Base-by-base conservation (phyloP, 805 yeast species). In the Kluyveromyces siamensis region DNA sequence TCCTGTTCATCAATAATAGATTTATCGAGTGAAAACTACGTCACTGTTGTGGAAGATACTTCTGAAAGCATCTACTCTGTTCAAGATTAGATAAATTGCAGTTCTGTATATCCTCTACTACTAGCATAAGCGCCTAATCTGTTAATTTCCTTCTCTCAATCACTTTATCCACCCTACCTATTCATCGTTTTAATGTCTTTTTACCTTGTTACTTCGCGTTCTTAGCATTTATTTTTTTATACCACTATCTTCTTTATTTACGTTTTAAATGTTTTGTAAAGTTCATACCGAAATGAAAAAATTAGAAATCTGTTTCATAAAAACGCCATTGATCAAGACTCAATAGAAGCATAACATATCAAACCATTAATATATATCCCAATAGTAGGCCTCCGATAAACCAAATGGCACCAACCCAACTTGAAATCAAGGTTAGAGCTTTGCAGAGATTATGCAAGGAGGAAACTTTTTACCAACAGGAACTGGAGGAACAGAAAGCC, bases 341-440 rank as follows among this genome's bases (percentile, higher is more conserved):
- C 25, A 21, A 21, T 21, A 4, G 25, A 21, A 21, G 25, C 25
- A 21, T 6, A 21, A 21, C 6, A 21, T n/a, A n/a, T n/a, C 14
- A 4, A 30, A 2, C 35, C 35, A 10, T 30, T 10, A 30, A 11
- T 3, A 30, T 27, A 8, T 30, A 13, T 13, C 7, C 35, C 14
- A 30, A 30, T 30, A 11, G 8, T 5, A 2, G 35, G 2, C 14
- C 6, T 30, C 14, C 3, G 14, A 30, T 30, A 30, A 30, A 13
- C 35, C 2, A 10, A 61, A 84, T 84, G 85, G 73, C 87, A 1
- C 93, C 91, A 30, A 71, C 87, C 1, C 80, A 74, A 51, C 66
- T 85, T 39, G 85, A 83, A 57, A 84, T 87, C 62, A 86, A 85
- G 56, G 72, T 76, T 37, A 79, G 76, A 50, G 89, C 96, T 1